Evolutionary conservation across 2,329 filamentous ascomycete genomes (phyloP).

Genomic region (Coleophoma cylindrospora): DNA sequence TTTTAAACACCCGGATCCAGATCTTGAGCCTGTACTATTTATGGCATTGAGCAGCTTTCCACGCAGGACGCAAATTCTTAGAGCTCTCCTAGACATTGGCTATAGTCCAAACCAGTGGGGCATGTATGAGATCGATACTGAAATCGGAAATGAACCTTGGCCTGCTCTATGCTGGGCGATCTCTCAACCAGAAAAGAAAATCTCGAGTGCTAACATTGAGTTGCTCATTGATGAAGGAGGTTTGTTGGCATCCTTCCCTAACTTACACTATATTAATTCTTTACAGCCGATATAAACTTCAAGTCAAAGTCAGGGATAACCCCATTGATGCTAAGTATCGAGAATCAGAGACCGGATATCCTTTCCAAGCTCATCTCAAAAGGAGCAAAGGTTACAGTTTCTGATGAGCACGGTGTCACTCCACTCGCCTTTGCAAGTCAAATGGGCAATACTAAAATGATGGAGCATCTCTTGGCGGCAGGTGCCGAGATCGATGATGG

Average conservation of each 20-base stretch:
- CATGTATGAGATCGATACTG: slow-evolving; percentile 32
- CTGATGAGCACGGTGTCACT: slow-evolving; percentile 53
- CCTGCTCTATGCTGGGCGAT: slow-evolving; percentile 58
- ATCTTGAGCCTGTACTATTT: slow-evolving; percentile 41
- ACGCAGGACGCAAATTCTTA: slow-evolving; percentile 44
- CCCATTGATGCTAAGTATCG: slow-evolving; percentile 9
- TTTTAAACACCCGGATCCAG: slow-evolving; percentile 38
- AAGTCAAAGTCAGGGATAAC: slow-evolving; percentile 7
- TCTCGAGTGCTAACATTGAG: slow-evolving; percentile 53
- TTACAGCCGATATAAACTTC: slow-evolving; percentile 10
- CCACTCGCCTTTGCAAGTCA: slow-evolving; percentile 47
- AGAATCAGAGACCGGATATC: slow-evolving; percentile 9
- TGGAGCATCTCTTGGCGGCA: slow-evolving; percentile 9
- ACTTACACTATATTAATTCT: background rate
- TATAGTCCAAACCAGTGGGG: slow-evolving; percentile 36
- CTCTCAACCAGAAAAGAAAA: slow-evolving; percentile 57
- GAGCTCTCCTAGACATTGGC: slow-evolving; percentile 49
- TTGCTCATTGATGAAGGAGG: slow-evolving; percentile 44
- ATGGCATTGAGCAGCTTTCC: slow-evolving; percentile 50
- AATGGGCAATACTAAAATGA: slow-evolving; percentile 6
- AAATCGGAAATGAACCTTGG: slow-evolving; percentile 37
- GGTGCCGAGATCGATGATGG: slow-evolving; percentile 35
- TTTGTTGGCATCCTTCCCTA: slow-evolving; percentile 8
- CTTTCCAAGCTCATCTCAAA: slow-evolving; percentile 42
- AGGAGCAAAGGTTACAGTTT: slow-evolving; percentile 54